These are phyloP conservation scores for Apiotrichum domesticum DNA, from an alignment of 1,284 basidiomycete species.

Conservation along the genomic window DNA sequence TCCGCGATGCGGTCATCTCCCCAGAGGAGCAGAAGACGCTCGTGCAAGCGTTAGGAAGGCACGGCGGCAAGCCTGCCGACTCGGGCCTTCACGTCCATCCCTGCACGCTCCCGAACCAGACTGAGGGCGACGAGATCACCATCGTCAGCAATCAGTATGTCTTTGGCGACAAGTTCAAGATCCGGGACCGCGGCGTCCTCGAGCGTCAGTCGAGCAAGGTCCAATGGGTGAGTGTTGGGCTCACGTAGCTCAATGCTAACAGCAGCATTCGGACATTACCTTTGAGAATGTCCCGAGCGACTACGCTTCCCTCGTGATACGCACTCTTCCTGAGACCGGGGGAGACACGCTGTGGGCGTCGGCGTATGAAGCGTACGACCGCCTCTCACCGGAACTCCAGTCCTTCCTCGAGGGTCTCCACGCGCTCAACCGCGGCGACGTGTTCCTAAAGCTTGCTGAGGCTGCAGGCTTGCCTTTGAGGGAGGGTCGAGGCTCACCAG, in stretches of 20 bases:
- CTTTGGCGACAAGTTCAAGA: slow-evolving; percentile 30
- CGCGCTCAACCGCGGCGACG: slow-evolving; percentile 54
- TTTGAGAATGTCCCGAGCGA: slow-evolving; percentile 62
- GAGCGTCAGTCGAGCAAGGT: slow-evolving; percentile 58
- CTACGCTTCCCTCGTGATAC: slow-evolving; percentile 47
- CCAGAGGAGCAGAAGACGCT: slow-evolving; percentile 48
- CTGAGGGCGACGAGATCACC: slow-evolving; percentile 50
- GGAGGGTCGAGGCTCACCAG: slow-evolving; percentile 51
- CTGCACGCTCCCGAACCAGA: slow-evolving; percentile 50
- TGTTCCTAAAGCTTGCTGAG: slow-evolving; percentile 49
- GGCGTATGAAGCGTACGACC: slow-evolving; percentile 51
- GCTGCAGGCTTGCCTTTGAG: neutral
- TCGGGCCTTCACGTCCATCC: slow-evolving; percentile 60
- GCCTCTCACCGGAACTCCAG: slow-evolving; percentile 34
- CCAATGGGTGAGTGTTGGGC: slow-evolving; percentile 51
- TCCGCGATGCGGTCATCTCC: too few species aligned
- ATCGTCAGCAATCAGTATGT: slow-evolving; percentile 49
- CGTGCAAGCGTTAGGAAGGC: slow-evolving; percentile 51
- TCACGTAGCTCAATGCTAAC: slow-evolving; percentile 40
- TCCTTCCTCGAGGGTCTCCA: slow-evolving; percentile 42
- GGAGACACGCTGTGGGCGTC: slow-evolving; percentile 45
- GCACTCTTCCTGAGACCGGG: slow-evolving; percentile 52
- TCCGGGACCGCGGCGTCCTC: slow-evolving; percentile 12
- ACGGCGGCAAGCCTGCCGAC: slow-evolving; percentile 55
- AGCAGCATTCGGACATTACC: slow-evolving; percentile 55